A percentile compares a stretch with the other conserved stretches of the same genome.
These are phyloP conservation scores for Pleurotus platypus DNA, from an alignment of 768 basidiomycete species.

Conservation along the genomic window DNA sequence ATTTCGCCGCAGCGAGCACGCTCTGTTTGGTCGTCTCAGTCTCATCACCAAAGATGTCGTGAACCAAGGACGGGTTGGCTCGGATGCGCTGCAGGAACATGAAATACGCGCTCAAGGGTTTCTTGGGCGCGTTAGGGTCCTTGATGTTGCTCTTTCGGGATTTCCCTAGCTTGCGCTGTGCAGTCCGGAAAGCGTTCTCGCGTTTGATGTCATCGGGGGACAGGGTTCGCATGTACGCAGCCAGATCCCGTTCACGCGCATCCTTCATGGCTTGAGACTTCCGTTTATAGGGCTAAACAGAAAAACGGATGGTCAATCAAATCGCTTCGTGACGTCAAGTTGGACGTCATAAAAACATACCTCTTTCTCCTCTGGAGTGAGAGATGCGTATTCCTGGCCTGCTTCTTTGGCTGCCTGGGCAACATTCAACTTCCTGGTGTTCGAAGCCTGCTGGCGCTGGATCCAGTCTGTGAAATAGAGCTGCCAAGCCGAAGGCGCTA, in stretches of 20 bases:
- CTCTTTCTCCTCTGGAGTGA: constrained; percentile 81
- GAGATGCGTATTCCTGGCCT: constrained; percentile 80
- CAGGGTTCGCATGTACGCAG: constrained; percentile 81
- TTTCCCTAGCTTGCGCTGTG: constrained; percentile 90
- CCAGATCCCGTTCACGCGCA: constrained; percentile 75
- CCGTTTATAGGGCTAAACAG: constrained; percentile 72
- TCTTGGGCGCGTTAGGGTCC: constrained; percentile 96
- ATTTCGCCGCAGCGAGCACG: constrained; percentile 87
- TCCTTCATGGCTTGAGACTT: constrained; percentile 85
- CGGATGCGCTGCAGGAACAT: constrained; percentile 93
- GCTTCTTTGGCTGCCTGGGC: constrained; percentile 95
- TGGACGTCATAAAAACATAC: constrained; percentile 36
- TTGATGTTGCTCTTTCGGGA: constrained; percentile 93
- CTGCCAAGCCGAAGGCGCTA: constrained; percentile 94
- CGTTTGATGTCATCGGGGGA: constrained; percentile 94
- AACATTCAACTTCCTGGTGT: constrained; percentile 85
- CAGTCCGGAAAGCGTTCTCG: constrained; percentile 88
- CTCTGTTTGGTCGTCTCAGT: constrained; percentile 94
- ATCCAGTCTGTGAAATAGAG: constrained; percentile 96
- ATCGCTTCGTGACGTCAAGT: constrained; percentile 13
- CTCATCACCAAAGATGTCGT: constrained; percentile 83
- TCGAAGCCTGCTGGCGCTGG: constrained; percentile 76
- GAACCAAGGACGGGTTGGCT: constrained; percentile 70
- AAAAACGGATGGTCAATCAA: constrained; percentile 11
- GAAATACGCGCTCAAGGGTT: constrained; percentile 91